Conservation (phyloP, 495 filamentous ascomycete species). For the Parmelia sp. region DNA sequence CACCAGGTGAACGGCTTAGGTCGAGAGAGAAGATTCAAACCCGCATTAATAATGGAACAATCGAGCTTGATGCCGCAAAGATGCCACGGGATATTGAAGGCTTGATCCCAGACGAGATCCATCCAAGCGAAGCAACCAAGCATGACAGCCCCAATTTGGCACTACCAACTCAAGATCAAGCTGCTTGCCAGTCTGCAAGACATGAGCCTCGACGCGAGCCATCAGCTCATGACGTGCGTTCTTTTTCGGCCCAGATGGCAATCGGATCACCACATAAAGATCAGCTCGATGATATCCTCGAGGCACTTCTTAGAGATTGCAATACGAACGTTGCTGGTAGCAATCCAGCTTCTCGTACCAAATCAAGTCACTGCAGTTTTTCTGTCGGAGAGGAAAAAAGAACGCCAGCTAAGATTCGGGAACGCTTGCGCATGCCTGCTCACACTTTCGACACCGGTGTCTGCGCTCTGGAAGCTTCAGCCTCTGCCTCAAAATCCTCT, state of each 20-base stretch:
- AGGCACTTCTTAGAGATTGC: background rate
- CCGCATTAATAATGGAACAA: background rate
- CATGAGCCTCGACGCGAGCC: slow-evolving; percentile 1
- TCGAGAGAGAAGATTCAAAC: background rate
- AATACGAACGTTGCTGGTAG: background rate
- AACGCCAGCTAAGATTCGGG: background rate
- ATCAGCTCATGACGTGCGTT: background rate
- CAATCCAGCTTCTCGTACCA: background rate
- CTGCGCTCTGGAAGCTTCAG: background rate
- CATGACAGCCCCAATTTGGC: background rate
- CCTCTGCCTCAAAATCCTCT: background rate
- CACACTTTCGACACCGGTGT: too few relatives aligned
- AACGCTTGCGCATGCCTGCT: background rate
- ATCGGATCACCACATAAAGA: background rate
- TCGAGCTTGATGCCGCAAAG: background rate
- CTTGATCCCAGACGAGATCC: background rate
- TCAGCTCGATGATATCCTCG: slow-evolving; percentile 3
- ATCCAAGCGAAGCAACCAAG: background rate
- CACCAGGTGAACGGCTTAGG: background rate
- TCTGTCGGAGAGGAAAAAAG: background rate
- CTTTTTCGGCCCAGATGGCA: background rate
- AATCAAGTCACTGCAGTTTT: background rate
- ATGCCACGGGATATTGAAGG: background rate
- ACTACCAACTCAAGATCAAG: background rate
- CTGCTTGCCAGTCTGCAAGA: background rate